A percentile compares a stretch with the other conserved stretches of the same genome.
Conservation (phyloP, 768 basidiomycete genomes). For the Rhodotorula babjevae region DNA sequence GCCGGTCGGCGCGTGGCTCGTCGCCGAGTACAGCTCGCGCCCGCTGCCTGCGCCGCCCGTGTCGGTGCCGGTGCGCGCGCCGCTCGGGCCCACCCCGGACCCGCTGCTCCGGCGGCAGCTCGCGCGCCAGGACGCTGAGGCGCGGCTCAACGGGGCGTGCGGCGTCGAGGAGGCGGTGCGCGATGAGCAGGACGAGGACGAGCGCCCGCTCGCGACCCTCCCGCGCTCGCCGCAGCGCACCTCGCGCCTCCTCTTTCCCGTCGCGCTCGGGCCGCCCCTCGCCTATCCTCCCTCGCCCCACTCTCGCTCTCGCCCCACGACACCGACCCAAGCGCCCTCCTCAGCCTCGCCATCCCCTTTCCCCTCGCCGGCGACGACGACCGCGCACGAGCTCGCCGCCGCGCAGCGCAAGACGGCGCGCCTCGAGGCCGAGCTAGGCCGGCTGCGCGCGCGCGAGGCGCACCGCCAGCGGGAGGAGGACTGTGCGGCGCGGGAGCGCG, state of each 20-base stretch:
- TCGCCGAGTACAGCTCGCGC: neutral
- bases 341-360: too few relatives aligned
- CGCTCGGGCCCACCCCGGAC: neutral
- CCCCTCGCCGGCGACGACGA: too few relatives aligned
- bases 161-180: too few relatives aligned
- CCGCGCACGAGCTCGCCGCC: too few relatives aligned
- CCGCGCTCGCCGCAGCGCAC: neutral
- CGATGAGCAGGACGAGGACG: neutral
- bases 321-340: too few relatives aligned
- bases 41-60: too few relatives aligned
- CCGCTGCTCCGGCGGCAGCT: slow-evolving; percentile 1
- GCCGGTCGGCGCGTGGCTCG: neutral
- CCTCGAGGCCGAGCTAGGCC: neutral
- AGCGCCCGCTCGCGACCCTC: neutral
- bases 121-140: neutral
- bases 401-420: neutral
- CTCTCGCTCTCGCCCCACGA: neutral
- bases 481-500: neutral
- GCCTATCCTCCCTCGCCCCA: neutral
- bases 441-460: neutral
- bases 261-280: neutral
- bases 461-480: neutral
- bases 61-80: neutral
- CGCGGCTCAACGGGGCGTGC: neutral
- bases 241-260: too few relatives aligned